Evolutionary conservation across 2,329 filamentous ascomycete species (phyloP).

Genomic region (Paracorniculantispora psalliotae): DNA sequence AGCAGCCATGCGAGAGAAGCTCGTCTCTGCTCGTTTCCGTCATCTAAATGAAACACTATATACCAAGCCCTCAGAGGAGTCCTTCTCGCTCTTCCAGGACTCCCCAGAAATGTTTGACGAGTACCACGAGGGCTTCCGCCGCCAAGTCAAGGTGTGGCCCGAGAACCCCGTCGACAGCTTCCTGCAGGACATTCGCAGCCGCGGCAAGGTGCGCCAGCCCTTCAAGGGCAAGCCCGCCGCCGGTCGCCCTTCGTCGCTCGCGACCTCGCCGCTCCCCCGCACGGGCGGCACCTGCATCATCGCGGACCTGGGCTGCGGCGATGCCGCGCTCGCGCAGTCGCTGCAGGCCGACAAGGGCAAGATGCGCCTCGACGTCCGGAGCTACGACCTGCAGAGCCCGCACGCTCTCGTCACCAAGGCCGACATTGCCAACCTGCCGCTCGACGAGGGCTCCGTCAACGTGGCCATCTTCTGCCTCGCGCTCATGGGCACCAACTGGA

Average conservation of each 20-base stretch:
- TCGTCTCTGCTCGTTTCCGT: slow-evolving; percentile 91
- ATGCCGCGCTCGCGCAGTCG: slow-evolving; percentile 71
- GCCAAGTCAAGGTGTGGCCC: slow-evolving; percentile 93
- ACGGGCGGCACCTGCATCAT: slow-evolving; percentile 70
- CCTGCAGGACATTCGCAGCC: slow-evolving; percentile 62
- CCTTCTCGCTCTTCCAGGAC: slow-evolving; percentile 75
- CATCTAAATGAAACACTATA: slow-evolving; percentile 97
- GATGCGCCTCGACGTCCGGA: slow-evolving; percentile 69
- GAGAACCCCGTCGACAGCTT: slow-evolving; percentile 93
- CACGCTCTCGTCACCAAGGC: slow-evolving; percentile 75
- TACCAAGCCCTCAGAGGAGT: slow-evolving; percentile 78
- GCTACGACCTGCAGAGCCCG: slow-evolving; percentile 81
- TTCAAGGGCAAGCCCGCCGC: slow-evolving; percentile 27
- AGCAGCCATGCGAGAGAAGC: slow-evolving; percentile 88
- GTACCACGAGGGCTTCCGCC: slow-evolving; percentile 94
- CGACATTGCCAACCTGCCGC: slow-evolving; percentile 79
- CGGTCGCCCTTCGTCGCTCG: slow-evolving; percentile 22
- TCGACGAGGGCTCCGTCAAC: slow-evolving; percentile 71
- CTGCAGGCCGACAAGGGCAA: slow-evolving; percentile 60
- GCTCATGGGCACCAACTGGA: slow-evolving; percentile 98
- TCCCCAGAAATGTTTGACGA: slow-evolving; percentile 92
- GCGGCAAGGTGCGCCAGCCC: slow-evolving; percentile 51
- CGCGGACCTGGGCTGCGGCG: slow-evolving; percentile 89
- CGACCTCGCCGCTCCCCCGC: slow-evolving; percentile 57
- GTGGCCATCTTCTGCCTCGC: slow-evolving; percentile 93